Percentiles rank a stretch among this genome's conserved stretches.
phyloP scores from a whole-genome alignment of 2,329 filamentous ascomycete genomes.

The Fusarium tricinctum region DNA sequence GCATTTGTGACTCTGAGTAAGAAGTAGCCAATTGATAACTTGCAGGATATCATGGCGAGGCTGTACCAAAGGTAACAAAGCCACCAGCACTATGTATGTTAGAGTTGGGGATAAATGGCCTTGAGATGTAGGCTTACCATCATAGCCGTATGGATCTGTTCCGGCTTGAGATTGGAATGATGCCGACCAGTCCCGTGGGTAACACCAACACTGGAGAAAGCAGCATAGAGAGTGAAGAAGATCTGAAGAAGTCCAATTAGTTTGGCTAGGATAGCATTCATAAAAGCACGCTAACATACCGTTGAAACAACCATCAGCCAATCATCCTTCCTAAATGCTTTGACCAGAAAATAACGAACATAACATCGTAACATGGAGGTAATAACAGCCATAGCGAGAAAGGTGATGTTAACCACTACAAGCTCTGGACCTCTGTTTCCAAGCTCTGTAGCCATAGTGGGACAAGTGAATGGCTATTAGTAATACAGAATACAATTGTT shows the following conservation, averaged over 20 bases:
- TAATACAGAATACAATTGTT: too few relatives aligned
- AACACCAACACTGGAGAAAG: conserved; percentile 47
- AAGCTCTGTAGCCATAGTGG: too few relatives aligned
- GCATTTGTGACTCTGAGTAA: conserved; percentile 50
- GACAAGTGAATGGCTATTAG: too few relatives aligned
- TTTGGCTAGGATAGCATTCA: conserved; percentile 43
- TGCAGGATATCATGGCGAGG: conserved; percentile 49
- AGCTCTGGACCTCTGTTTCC: conserved; percentile 52
- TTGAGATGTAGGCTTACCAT: conserved; percentile 43
- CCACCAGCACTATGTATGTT: conserved; percentile 44
- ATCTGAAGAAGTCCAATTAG: too few relatives aligned
- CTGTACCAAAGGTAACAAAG: conserved; percentile 50
- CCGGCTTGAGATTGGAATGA: conserved; percentile 44
- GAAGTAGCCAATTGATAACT: conserved; percentile 55
- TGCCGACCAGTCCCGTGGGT: conserved; percentile 55
- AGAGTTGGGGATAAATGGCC: conserved; percentile 3
- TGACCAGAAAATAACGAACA: conserved; percentile 52
- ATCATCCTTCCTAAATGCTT: conserved; percentile 55
- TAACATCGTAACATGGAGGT: conserved; percentile 51
- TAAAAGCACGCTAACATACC: conserved; percentile 38
- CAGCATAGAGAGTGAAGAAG: conserved; percentile 23
- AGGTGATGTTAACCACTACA: conserved; percentile 50
- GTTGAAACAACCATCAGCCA: conserved; percentile 54
- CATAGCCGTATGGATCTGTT: conserved; percentile 49
- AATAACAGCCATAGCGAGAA: conserved; percentile 44